Base-by-base conservation (phyloP, 2,329 filamentous ascomycete genomes). In the Zasmidium citrigriseum region DNA sequence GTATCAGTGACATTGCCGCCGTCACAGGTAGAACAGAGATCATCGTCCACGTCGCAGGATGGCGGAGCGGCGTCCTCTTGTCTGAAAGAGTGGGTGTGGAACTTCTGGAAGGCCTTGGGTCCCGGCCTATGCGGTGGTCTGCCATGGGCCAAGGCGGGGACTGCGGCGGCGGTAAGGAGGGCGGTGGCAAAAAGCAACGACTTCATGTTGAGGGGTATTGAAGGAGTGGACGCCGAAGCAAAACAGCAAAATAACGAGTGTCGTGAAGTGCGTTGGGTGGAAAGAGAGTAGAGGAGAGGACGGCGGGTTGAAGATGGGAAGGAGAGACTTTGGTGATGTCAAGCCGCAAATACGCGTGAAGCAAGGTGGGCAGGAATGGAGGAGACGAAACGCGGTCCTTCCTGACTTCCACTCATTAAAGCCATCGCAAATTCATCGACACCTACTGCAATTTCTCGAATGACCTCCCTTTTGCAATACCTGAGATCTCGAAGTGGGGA, bases 21-120 rank as follows among this genome's bases (percentile, higher is more conserved):
- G 41, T 69, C 56, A 56, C 63, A 69, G 5, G 54, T 57, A 21
- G 67, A 65, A 54, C 68, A 70, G 10, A 67, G 58, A 10, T 45
- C 46, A 9, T 52, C 52, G 46, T 3, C 45, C 34, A 4, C 45
- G 47, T 46, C 22, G 41, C 16, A 54, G 9, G 24, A 12, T 18
- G 10, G 52, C 52, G 21, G 52, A 24, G 22, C 38, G 38, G 23
- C 34, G 3, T 9, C 7, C 34, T 9, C 34, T 41, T 7, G 12
- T 41, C 34, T 11, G 14, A n/a, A 16, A 7, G 14, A 4, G 4
- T 41, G 34, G 18, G 7, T 41, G 12, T 41, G 4, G 34, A 41
- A 41, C 34, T 41, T 41, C 12, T 41, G 12, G 34, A n/a, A n/a
- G 4, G 16, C 5, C 16, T 41, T 41, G 34, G 18, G 18, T 4